A percentile compares a stretch with the other conserved stretches of the same genome.
These are phyloP conservation scores for Heliocybe sulcata DNA, from an alignment of 1,284 basidiomycete genomes.

Conservation along the genomic window DNA sequence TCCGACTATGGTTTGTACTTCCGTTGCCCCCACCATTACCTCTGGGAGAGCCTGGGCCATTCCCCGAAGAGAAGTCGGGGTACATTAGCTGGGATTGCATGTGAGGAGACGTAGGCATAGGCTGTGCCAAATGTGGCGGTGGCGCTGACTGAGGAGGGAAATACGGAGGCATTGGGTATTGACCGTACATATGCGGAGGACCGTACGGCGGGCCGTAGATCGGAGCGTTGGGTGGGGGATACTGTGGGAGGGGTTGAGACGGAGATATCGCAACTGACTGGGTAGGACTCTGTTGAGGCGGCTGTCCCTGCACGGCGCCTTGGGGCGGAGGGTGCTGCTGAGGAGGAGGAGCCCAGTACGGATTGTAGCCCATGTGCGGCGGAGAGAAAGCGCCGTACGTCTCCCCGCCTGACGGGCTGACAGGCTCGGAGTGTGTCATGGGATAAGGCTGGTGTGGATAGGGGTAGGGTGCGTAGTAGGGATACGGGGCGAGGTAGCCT, in stretches of 20 bases:
- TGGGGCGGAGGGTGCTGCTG: conserved; percentile 23
- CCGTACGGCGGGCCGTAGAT: conserved; percentile 23
- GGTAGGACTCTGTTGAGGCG: conserved; percentile 23
- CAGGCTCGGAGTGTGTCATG: conserved; percentile 26
- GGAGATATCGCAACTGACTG: conserved; percentile 12
- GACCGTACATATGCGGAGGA: conserved; percentile 26
- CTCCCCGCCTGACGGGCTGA: conserved; percentile 24
- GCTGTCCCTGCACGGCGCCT: conserved; percentile 9
- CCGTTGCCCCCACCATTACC: conserved; percentile 12
- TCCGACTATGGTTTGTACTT: conserved; percentile 22
- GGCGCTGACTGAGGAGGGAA: conserved; percentile 27
- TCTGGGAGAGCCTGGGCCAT: conserved; percentile 7
- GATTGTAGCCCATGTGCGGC: not conserved
- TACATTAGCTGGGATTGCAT: conserved; percentile 21
- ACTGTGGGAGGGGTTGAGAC: conserved; percentile 11
- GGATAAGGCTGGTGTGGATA: conserved; percentile 26
- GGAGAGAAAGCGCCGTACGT: conserved; percentile 18
- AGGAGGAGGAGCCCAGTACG: conserved; percentile 26
- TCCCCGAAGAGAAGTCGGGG: conserved; percentile 16
- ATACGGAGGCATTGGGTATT: conserved; percentile 40
- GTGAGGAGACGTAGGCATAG: conserved; percentile 6
- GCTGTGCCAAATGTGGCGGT: conserved; percentile 24
- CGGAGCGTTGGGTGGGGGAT: not conserved
- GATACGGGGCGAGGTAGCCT: conserved; percentile 28
- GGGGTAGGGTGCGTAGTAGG: conserved; percentile 33